Percentiles rank a stretch among this genome's conserved stretches.
These are phyloP conservation scores for Globisporangium megalacanthum DNA, from an alignment of 352 stramenopile genomes.

Conservation along the genomic window DNA sequence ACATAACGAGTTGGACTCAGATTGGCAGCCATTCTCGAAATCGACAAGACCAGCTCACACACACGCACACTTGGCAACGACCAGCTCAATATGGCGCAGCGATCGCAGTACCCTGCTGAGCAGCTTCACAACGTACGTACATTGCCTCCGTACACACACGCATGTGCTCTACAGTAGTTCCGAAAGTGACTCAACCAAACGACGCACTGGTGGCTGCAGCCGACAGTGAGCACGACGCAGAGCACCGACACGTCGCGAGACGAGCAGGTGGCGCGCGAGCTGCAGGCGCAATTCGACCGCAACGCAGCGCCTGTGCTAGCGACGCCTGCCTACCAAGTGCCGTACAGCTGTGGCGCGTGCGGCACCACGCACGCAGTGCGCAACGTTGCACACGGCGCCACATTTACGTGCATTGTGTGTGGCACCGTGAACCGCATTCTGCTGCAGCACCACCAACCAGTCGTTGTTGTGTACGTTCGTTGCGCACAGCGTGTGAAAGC, in stretches of 20 bases:
- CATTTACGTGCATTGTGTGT: slow-evolving; percentile 58
- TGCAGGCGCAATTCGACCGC: slow-evolving; percentile 52
- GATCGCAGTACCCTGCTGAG: neutral
- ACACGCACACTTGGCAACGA: neutral
- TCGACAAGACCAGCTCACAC: neutral
- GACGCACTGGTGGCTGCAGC: neutral
- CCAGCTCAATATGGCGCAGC: neutral
- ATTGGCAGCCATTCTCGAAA: neutral
- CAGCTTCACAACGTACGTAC: neutral
- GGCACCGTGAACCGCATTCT: slow-evolving; percentile 59
- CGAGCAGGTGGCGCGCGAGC: slow-evolving; percentile 42
- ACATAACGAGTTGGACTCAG: neutral
- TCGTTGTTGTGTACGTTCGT: slow-evolving; percentile 52
- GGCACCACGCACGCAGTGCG: slow-evolving; percentile 56
- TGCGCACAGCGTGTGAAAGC: neutral
- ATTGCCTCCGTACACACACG: no score
- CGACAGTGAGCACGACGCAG: neutral
- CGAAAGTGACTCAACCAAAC: no score
- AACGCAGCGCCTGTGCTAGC: slow-evolving; percentile 29
- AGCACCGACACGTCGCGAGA: slow-evolving; percentile 30
- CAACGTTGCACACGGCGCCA: slow-evolving; percentile 43
- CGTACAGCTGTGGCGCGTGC: slow-evolving; percentile 64
- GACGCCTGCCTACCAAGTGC: slow-evolving; percentile 32
- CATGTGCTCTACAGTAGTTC: no score
- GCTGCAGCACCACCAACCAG: slow-evolving; percentile 26